Conservation (phyloP, 2,329 filamentous ascomycete genomes). For the Xylariaceae sp. region DNA sequence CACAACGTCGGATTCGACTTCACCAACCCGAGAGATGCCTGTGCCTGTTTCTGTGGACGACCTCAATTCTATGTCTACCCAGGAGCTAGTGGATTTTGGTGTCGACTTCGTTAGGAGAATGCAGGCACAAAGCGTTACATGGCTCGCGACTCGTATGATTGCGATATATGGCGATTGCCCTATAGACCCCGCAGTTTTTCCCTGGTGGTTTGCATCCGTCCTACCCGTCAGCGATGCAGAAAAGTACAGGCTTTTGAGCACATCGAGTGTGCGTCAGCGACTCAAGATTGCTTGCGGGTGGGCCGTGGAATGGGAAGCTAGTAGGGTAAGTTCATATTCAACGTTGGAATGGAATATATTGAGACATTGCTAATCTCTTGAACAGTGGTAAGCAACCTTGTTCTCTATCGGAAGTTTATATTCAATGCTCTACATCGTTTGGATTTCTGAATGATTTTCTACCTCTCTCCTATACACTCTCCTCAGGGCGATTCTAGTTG, state of each 20-base stretch:
- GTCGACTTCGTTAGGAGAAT: slow-evolving; percentile 66
- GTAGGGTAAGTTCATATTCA: slow-evolving; percentile 54
- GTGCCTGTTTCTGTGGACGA: slow-evolving; percentile 24
- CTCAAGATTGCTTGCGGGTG: slow-evolving; percentile 79
- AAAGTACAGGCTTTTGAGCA: slow-evolving; percentile 72
- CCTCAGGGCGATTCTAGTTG: not conserved
- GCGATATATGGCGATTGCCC: slow-evolving; percentile 75
- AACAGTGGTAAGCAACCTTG: slow-evolving; percentile 10
- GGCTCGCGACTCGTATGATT: slow-evolving; percentile 70
- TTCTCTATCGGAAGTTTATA: not conserved
- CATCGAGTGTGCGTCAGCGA: slow-evolving; percentile 72
- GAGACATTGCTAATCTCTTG: slow-evolving; percentile 4
- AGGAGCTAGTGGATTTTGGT: slow-evolving; percentile 62
- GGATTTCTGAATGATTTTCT: not conserved
- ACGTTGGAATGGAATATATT: not conserved
- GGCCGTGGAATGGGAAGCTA: slow-evolving; percentile 68
- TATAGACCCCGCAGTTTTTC: slow-evolving; percentile 70
- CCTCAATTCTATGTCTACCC: slow-evolving; percentile 62
- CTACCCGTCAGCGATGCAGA: slow-evolving; percentile 73
- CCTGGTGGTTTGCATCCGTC: slow-evolving; percentile 87
- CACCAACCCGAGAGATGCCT: slow-evolving; percentile 14
- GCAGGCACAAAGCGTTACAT: slow-evolving; percentile 64
- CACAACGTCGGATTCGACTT: slow-evolving; percentile 2
- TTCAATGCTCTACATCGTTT: not conserved
- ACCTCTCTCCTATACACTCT: not conserved